These are phyloP conservation scores for Parachaetomium inaequale DNA, from an alignment of 495 filamentous ascomycete genomes.

Conservation along the genomic window DNA sequence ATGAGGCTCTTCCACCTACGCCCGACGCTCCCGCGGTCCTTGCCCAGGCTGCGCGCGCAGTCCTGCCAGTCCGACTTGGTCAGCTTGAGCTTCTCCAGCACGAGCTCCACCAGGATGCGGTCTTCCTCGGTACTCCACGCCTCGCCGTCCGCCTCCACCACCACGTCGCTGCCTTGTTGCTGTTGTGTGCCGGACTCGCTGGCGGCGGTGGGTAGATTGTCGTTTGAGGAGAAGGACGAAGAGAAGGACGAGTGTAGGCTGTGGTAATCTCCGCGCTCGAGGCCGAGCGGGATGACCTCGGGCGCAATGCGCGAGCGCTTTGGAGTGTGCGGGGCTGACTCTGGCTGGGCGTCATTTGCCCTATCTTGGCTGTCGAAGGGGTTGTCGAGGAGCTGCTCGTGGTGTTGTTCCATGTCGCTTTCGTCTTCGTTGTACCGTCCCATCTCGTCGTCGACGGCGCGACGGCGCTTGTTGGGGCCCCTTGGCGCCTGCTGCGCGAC, in stretches of 20 bases:
- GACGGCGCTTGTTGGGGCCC: conserved; percentile 60
- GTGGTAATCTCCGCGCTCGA: conserved; percentile 63
- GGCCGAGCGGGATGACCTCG: conserved; percentile 63
- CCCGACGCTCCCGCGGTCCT: conserved; percentile 63
- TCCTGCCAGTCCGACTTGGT: conserved; percentile 75
- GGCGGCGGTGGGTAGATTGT: conserved; percentile 1
- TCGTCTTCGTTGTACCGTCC: conserved; percentile 43
- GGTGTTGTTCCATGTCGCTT: conserved; percentile 31
- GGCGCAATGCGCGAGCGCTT: conserved; percentile 64
- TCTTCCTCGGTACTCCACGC: conserved; percentile 67
- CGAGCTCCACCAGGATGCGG: conserved; percentile 65
- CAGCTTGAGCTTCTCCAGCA: conserved; percentile 70
- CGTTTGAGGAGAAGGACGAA: background rate
- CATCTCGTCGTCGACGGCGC: conserved; percentile 53
- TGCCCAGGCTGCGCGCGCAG: conserved; percentile 65
- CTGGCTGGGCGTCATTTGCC: conserved; percentile 2
- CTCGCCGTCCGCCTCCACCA: conserved; percentile 43
- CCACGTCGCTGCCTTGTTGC: conserved; percentile 39
- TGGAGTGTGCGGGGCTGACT: conserved; percentile 56
- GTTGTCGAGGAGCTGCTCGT: conserved; percentile 28
- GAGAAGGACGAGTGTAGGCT: conserved; percentile 39
- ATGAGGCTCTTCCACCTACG: conserved; percentile 66
- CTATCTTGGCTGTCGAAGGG: conserved; percentile 7
- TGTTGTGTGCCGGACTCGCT: conserved; percentile 15
- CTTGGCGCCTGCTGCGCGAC: conserved; percentile 35